Base-by-base conservation (phyloP, 192 early-diverging fungal species). In the Dispira simplex region DNA sequence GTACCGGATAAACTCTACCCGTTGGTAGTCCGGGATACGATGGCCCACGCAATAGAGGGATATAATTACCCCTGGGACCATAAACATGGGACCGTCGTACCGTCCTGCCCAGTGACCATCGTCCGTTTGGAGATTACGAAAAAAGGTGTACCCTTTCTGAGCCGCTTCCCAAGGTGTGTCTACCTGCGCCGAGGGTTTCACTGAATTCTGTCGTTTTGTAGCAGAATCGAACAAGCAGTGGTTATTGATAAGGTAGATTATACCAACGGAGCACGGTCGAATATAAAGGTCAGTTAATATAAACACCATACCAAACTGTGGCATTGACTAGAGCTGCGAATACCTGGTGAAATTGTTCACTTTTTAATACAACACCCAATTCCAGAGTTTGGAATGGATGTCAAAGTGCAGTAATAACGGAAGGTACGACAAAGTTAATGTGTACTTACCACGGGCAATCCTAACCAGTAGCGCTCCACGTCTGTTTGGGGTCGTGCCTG, bases 71-170 rank as follows among this genome's bases (percentile, higher is more conserved):
- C 96, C 96, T 16, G 93, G 93, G 32, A 93, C 83, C 47, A 97
- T 71, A 76, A 99, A 99, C 86, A 97, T 88, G 44, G 96, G 96
- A 2, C 96, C 96, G 64, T 91, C 94, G 75, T 96, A 97, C 63
- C 92, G 89, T 46, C 93, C 94, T 2, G 88, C 86, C 86, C 89
- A 99, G 77, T 96, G 93, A 8, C 96, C 96, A 66, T 94, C 92
- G 44, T 81, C 79, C 8, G 90, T 92, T 70, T 99, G 96, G 28
- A 96, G 79, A 21, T 77, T 74, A 64, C 82, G 78, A 68, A 85
- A 92, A 75, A 97, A 99, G 67, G 83, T 80, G 71, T 90, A 88
- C n/a, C 92, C 92, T 69, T 92, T 96, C 23, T 82, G 80, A n/a
- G 93, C 93, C 23, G 86, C 74, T 60, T 92, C 86, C 28, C 85